Evolutionary conservation across 148 eudicot genomes (phyloP), one percentile per base, ranked within the genome.

Genomic region (Silene uniflora): DNA sequence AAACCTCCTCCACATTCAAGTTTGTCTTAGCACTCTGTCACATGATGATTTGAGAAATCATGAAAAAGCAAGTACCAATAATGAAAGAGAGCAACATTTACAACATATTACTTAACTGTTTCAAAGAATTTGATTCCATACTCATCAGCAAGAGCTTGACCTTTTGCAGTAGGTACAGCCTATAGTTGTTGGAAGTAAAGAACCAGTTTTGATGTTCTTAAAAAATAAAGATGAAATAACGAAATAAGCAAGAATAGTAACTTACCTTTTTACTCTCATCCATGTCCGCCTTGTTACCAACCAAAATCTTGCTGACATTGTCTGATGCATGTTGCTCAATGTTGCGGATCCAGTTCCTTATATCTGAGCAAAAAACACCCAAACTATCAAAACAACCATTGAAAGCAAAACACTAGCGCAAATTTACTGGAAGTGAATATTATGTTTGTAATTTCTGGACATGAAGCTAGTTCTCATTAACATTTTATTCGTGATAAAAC

Each of bases 1-100:
- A 89, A 71, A 89, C 97, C 79, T 88, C 89, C 79, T 91, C 97
- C 75, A 92, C 94, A 62, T 90, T 92, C 79, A 89, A 67, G 84
- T 90, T 92, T 23, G 97, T 90, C 84, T 87, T 92, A 63, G 97
- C 97, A 88, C 97, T 90, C 94, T 88, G 92, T 70, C 63, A 79
- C 62, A 77, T 4, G 44, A 39, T 23, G 59, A 54, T 27, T n/a
- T 81, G 12, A 81, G 67, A 55, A 73, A 56, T 39, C 23, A 67
- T 22, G 62, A 67, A 62, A 60, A 56, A 32, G 42, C 56, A 58
- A 79, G n/a, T 16, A 32, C 29, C 14, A 22, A 19, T 29, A 39
- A 39, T 39, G 10, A 39, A 46, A 54, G 32, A 72, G 60, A 73
- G n/a, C 12, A 72, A 56, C 65, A 67, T 21, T 25, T 61, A 52